These are phyloP conservation scores for Leccinum imitatum DNA, from an alignment of 768 basidiomycete genomes.

Conservation along the genomic window DNA sequence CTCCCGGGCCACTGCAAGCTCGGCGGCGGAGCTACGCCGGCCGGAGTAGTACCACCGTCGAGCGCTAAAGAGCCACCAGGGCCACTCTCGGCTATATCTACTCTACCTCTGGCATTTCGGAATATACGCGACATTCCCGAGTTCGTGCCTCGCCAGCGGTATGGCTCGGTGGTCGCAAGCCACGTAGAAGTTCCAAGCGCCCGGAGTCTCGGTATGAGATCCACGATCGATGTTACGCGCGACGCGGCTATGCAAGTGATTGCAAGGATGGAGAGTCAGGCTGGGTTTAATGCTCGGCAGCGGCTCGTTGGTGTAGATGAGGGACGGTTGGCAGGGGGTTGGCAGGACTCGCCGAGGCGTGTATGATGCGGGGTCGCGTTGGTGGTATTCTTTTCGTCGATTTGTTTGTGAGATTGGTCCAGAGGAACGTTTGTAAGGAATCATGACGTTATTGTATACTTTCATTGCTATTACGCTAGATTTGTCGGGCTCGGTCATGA, in stretches of 20 bases:
- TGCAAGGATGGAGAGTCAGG: constrained; percentile 25
- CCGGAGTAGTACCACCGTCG: background rate
- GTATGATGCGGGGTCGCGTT: background rate
- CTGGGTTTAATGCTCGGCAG: constrained; percentile 7
- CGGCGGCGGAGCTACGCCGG: constrained; percentile 4
- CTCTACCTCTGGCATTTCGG: constrained; percentile 1
- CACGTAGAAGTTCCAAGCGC: background rate
- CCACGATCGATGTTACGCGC: background rate
- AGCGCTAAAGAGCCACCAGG: background rate
- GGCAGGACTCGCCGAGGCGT: constrained; percentile 8
- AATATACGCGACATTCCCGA: constrained; percentile 23
- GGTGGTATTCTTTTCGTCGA: constrained; percentile 10
- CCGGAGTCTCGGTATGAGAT: background rate
- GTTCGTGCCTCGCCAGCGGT: constrained; percentile 26
- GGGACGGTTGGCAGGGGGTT: constrained; percentile 1
- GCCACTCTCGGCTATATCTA: background rate
- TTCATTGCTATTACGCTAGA: constrained; percentile 1
- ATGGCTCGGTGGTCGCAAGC: background rate
- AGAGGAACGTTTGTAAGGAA: background rate
- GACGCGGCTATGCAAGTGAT: constrained; percentile 24
- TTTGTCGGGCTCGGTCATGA: constrained; percentile 9
- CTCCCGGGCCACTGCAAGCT: constrained; percentile 21
- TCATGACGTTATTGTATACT: background rate
- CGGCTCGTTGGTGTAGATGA: constrained; percentile 6
- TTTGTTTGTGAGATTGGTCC: constrained; percentile 14